phyloP scores from a whole-genome alignment of 192 early-diverging fungal genomes.

The Umbelopsis vinacea region DNA sequence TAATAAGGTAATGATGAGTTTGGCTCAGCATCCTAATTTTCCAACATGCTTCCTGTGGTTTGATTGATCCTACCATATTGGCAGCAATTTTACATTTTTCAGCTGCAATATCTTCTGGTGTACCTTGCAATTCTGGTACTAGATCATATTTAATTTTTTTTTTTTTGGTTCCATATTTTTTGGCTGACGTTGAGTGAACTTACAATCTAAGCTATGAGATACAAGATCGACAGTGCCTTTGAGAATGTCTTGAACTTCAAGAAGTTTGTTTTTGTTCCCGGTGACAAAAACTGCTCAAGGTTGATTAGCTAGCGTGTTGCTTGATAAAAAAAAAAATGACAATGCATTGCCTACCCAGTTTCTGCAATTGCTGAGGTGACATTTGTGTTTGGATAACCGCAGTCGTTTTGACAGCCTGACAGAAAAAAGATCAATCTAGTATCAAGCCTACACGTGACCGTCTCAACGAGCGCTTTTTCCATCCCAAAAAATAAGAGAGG shows the following conservation, averaged over 20 bases:
- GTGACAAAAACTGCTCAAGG: conserved; percentile 77
- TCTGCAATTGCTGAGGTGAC: conserved; percentile 18
- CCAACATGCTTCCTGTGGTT: no score
- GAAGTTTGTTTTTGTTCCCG: conserved; percentile 96
- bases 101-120: conserved; percentile 71
- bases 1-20: conserved; percentile 19
- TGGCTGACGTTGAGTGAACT: conserved; percentile 10
- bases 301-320: neutral
- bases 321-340: neutral
- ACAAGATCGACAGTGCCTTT: conserved; percentile 64
- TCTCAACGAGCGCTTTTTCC: no score
- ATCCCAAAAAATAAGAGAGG: no score
- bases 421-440: no score
- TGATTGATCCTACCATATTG: conserved; percentile 42
- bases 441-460: no score
- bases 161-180: neutral
- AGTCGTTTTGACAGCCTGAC: neutral
- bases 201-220: conserved; percentile 73
- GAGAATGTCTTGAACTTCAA: conserved; percentile 87
- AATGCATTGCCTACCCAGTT: conserved; percentile 21
- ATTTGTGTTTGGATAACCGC: neutral
- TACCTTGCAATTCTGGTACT: conserved; percentile 95
- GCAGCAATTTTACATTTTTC: conserved; percentile 85
- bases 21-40: no score
- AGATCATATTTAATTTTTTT: neutral